These are phyloP conservation scores for Maudiozyma turicensis DNA, from an alignment of 805 yeast species.

Conservation along the genomic window DNA sequence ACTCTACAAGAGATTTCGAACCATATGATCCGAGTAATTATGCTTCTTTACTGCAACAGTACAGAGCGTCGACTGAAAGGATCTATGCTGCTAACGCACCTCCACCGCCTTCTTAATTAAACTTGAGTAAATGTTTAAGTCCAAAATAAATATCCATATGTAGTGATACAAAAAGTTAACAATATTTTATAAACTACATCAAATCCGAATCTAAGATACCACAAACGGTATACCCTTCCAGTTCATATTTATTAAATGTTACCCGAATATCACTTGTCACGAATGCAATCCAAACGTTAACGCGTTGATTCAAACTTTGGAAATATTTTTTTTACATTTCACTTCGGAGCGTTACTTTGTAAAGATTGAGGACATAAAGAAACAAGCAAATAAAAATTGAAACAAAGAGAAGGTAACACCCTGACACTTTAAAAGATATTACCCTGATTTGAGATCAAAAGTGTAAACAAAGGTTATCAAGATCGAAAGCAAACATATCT, in stretches of 20 bases:
- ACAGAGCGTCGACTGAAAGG: conserved; percentile 22
- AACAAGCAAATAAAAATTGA: background rate
- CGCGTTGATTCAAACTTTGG: no score
- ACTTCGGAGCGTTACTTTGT: background rate
- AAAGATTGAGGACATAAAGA: background rate
- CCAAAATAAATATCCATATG: no score
- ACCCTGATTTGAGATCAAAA: background rate
- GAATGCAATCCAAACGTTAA: no score
- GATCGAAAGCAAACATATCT: no score
- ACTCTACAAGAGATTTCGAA: conserved; percentile 16
- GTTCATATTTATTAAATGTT: no score
- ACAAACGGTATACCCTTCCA: no score
- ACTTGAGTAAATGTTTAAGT: no score
- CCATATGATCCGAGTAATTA: conserved; percentile 18
- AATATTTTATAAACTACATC: no score
- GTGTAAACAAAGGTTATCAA: background rate
- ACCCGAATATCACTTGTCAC: no score
- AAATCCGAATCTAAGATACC: no score
- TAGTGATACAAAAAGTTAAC: no score
- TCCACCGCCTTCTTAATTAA: conserved; percentile 21
- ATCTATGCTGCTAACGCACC: conserved; percentile 28
- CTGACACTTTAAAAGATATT: background rate
- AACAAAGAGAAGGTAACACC: conserved; percentile 1
- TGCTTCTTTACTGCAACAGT: conserved; percentile 16
- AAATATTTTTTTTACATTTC: no score